These are phyloP conservation scores for Hura crepitans DNA, from an alignment of 441 rosid genomes.

Conservation along the genomic window DNA sequence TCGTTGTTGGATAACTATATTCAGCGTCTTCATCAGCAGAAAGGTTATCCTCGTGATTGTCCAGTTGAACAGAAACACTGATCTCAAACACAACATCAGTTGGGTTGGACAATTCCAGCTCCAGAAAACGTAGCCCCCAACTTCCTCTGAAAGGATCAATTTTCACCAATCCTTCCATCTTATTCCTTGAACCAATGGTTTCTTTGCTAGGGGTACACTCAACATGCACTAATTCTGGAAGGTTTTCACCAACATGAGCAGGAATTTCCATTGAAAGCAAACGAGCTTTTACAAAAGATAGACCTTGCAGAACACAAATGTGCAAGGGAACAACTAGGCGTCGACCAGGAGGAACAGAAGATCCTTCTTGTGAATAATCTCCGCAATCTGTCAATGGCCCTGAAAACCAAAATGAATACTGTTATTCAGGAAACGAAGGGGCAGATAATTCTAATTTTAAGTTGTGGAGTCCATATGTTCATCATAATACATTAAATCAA, in stretches of 20 bases:
- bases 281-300: conserved; percentile 88
- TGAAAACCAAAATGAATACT: conserved; percentile 34
- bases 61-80: conserved; percentile 75
- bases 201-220: conserved; percentile 36
- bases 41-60: conserved; percentile 44
- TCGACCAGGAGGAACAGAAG: conserved; percentile 74
- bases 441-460: conserved; percentile 1
- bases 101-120: conserved; percentile 88
- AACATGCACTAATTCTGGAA: conserved; percentile 35
- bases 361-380: conserved; percentile 43
- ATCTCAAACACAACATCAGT: conserved; percentile 90
- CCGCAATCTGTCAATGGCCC: conserved; percentile 52
- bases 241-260: conserved; percentile 70
- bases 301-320: conserved; percentile 79
- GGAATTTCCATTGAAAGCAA: conserved; percentile 98
- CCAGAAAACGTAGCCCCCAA: conserved; percentile 95
- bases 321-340: conserved; percentile 86
- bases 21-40: conserved; percentile 51
- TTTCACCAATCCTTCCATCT: conserved; percentile 72
- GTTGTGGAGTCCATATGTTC: neutral
- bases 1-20: conserved; percentile 73
- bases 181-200: conserved; percentile 42
- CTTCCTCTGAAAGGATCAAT: conserved; percentile 95
- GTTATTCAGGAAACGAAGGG: neutral
- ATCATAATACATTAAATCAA: neutral